These are phyloP conservation scores for Mycena pura DNA, from an alignment of 768 basidiomycete species.

Conservation along the genomic window DNA sequence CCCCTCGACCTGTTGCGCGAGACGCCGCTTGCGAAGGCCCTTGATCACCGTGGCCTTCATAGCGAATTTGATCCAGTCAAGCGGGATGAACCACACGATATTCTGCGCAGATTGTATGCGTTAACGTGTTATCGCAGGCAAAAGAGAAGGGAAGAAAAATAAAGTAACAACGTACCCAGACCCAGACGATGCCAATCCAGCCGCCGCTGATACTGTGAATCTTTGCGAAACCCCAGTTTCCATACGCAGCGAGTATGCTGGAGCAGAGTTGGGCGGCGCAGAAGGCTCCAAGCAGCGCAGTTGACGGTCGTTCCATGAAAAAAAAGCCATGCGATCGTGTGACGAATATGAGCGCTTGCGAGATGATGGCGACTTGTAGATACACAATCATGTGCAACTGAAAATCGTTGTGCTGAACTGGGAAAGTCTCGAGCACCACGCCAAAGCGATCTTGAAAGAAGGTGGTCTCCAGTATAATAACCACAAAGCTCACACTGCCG, in stretches of 20 bases:
- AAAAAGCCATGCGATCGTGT: constrained; percentile 93
- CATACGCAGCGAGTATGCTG: constrained; percentile 94
- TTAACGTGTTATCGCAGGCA: constrained; percentile 13
- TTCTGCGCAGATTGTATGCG: constrained; percentile 57
- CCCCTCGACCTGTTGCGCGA: constrained; percentile 46
- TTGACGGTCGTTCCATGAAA: constrained; percentile 94
- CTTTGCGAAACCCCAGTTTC: constrained; percentile 91
- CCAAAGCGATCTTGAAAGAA: constrained; percentile 92
- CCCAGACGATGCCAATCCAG: constrained; percentile 98
- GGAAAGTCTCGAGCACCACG: constrained; percentile 56
- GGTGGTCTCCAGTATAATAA: constrained; percentile 81
- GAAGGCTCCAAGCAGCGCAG: constrained; percentile 89
- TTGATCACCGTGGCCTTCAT: constrained; percentile 96
- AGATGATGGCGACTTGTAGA: constrained; percentile 97
- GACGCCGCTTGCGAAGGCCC: constrained; percentile 72
- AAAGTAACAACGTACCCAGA: constrained; percentile 71
- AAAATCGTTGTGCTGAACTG: constrained; percentile 62
- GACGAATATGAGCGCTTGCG: constrained; percentile 95
- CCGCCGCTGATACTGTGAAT: constrained; percentile 82
- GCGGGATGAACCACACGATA: constrained; percentile 93
- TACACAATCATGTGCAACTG: constrained; percentile 89
- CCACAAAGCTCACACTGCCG: constrained; percentile 73
- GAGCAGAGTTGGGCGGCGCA: constrained; percentile 91
- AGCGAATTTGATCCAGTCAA: constrained; percentile 94
- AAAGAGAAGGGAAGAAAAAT: not conserved